Base-by-base conservation (phyloP, 441 rosid genomes). In the Eruca vesicaria region DNA sequence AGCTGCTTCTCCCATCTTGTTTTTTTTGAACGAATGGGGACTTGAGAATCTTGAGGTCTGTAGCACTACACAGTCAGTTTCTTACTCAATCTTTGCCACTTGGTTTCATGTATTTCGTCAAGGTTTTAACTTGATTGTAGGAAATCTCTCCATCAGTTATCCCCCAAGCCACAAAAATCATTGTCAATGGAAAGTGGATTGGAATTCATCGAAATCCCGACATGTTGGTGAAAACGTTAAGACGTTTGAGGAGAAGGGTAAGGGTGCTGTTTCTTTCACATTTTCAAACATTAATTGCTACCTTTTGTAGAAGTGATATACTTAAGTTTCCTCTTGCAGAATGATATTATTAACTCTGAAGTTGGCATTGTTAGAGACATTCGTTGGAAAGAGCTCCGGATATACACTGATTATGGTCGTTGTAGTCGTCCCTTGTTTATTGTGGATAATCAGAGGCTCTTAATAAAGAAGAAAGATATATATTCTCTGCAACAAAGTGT, bases 281-380 rank as follows among this genome's bases (percentile, higher is more conserved):
- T 15, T 71, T 67, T n/a, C 70, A 72, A 8, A 43, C 56, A 56
- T 12, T 26, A n/a, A 33, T 5, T 16, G 55, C 61, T 31, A 63
- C 77, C 26, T 32, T 18, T 9, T 1, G 28, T 43, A 1, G 48
- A 61, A 23, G 69, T 83, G 78, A 80, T 66, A 33, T 78, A 50
- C 26, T 53, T 67, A 31, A 36, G 59, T 62, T 38, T 48, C 48
- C 20, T 50, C 72, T 65, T 76, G 16, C 84, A 96, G 99, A 97
- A 87, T 85, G 98, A 89, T 81, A 96, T 93, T 60, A 91, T 93
- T 60, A 91, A 96, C 82, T 88, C 97, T 52, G 99, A 96, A 85
- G 99, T 96, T 73, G 94, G 98, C 21, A 97, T 96, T 18, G 99
- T 93, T 66, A 87, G 98, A 89, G 99, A 96, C 77, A 89, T 91